phyloP scores from a whole-genome alignment of 257 asterid species.

The Solanum chilense region DNA sequence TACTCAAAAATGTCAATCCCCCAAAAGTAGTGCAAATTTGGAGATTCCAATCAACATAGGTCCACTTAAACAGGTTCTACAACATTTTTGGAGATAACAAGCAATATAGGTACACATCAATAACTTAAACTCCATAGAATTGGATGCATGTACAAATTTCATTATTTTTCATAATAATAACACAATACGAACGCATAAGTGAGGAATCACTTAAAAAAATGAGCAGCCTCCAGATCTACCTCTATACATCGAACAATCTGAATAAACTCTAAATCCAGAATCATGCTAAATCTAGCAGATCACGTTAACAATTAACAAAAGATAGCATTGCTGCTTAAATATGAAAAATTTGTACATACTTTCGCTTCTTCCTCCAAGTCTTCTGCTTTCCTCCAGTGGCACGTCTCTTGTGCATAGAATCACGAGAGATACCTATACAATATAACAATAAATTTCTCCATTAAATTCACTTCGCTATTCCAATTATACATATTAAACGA shows the following conservation, averaged over 20 bases:
- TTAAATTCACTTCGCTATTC: not conserved
- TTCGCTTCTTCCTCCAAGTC: constrained; percentile 49
- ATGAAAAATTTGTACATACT: constrained; percentile 8
- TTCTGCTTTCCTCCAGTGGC: constrained; percentile 52
- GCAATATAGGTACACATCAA: not conserved
- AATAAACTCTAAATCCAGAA: not conserved
- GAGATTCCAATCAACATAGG: not conserved
- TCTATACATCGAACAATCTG: not conserved
- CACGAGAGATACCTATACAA: constrained; percentile 32
- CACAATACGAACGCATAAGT: not conserved
- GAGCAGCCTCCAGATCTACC: not conserved
- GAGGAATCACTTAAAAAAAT: not conserved
- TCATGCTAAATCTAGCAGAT: not conserved
- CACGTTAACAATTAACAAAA: not conserved
- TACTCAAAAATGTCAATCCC: not conserved
- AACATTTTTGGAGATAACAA: not conserved
- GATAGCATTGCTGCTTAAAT: not conserved
- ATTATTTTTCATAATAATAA: not conserved
- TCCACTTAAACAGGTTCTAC: not conserved
- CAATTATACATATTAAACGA: not conserved
- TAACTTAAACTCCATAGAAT: not conserved
- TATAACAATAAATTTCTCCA: not conserved
- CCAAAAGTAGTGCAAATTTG: not conserved
- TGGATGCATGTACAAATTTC: not conserved
- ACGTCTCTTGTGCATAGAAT: constrained; percentile 50